Percentiles rank a stretch among this genome's conserved stretches.
These are phyloP conservation scores for Trifolium dubium DNA, from an alignment of 306 rosid species.

Conservation along the genomic window DNA sequence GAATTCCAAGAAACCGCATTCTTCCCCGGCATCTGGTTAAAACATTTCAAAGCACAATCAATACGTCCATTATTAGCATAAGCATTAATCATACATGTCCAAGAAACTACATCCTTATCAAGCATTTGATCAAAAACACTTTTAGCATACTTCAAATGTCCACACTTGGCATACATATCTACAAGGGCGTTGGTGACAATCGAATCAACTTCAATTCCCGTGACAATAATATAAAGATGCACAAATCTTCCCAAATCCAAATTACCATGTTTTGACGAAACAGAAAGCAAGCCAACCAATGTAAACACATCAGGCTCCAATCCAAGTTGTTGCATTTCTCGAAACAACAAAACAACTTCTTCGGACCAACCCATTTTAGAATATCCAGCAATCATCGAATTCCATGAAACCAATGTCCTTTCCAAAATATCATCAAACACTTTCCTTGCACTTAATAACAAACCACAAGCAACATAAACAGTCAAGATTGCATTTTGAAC, in stretches of 20 bases:
- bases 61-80: constrained; percentile 62
- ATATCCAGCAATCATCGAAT: constrained; percentile 71
- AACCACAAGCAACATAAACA: constrained; percentile 54
- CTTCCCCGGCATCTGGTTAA: constrained; percentile 62
- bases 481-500: constrained; percentile 64
- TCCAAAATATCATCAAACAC: constrained; percentile 66
- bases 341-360: constrained; percentile 56
- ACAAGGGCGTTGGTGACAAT: constrained; percentile 64
- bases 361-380: constrained; percentile 47
- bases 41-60: constrained; percentile 49
- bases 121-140: constrained; percentile 54
- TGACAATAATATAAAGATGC: constrained; percentile 54
- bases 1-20: constrained; percentile 86
- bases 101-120: constrained; percentile 65
- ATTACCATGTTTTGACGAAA: constrained; percentile 57
- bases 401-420: constrained; percentile 73
- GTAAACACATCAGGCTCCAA: constrained; percentile 65
- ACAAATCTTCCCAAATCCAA: constrained; percentile 60
- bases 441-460: constrained; percentile 48
- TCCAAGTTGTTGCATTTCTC: constrained; percentile 51
- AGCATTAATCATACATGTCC: constrained; percentile 71
- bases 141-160: constrained; percentile 55
- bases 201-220: constrained; percentile 59
- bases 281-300: constrained; percentile 71
- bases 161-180: constrained; percentile 77